Evolutionary conservation across 75 land plant genomes (phyloP).

Genomic region (Isoetes taiwanensis): DNA sequence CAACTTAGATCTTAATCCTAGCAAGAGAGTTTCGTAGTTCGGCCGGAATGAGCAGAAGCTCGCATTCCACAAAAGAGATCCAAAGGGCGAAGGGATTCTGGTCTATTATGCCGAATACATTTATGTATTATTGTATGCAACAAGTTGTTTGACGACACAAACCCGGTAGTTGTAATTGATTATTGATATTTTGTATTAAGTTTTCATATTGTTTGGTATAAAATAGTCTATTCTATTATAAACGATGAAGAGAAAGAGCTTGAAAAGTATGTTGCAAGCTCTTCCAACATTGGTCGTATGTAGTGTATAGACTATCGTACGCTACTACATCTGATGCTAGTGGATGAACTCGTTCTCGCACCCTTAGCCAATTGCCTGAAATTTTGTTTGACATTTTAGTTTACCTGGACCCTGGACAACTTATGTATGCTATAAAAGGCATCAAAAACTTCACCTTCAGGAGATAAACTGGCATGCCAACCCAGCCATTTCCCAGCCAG

Average conservation of each 20-base stretch:
- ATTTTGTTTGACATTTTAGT: background rate
- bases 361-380: slow-evolving; percentile 10
- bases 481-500: slow-evolving; percentile 38
- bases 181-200: too few species aligned
- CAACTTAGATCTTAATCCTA: too few species aligned
- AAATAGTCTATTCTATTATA: too few species aligned
- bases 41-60: too few species aligned
- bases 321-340: slow-evolving; percentile 12
- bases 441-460: slow-evolving; percentile 12
- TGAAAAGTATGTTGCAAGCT: slow-evolving; percentile 8
- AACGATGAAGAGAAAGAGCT: slow-evolving; percentile 14
- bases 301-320: slow-evolving; percentile 8
- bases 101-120: too few species aligned
- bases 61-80: too few species aligned
- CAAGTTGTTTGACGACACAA: too few species aligned
- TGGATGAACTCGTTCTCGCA: slow-evolving; percentile 1
- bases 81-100: too few species aligned
- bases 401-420: background rate
- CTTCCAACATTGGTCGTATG: slow-evolving; percentile 3
- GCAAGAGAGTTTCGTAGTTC: too few species aligned
- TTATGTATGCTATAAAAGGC: background rate
- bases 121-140: too few species aligned
- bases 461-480: slow-evolving; percentile 26
- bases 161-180: too few species aligned
- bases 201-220: too few species aligned